Conservation (phyloP, 2,329 filamentous ascomycete species). For the Botrytis medusae region DNA sequence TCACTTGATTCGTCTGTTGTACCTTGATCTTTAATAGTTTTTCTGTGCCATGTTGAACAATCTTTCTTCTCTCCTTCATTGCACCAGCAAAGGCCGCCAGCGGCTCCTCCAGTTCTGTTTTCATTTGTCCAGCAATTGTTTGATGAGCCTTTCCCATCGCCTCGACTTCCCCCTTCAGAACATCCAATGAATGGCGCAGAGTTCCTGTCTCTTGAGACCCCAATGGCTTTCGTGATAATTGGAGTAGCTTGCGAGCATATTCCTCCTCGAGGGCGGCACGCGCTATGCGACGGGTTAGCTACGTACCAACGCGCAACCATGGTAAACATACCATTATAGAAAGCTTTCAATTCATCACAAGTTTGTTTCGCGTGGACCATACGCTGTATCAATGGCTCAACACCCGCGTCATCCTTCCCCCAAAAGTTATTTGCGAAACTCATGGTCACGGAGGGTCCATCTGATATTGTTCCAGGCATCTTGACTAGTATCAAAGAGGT, state of each 20-base stretch:
- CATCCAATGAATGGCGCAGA: constrained; percentile 80
- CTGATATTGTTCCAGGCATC: constrained; percentile 39
- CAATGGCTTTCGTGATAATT: constrained; percentile 81
- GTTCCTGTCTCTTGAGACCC: constrained; percentile 86
- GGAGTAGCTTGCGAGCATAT: constrained; percentile 85
- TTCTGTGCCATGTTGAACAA: constrained; percentile 90
- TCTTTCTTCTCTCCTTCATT: constrained; percentile 96
- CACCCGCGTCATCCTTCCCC: constrained; percentile 98
- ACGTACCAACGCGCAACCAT: not conserved
- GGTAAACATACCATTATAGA: constrained; percentile 71
- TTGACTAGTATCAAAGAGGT: constrained; percentile 23
- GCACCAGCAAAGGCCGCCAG: constrained; percentile 87
- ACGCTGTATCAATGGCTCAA: constrained; percentile 84
- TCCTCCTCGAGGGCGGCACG: constrained; percentile 95
- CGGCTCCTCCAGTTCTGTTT: constrained; percentile 91
- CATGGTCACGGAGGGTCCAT: constrained; percentile 41
- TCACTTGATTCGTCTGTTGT: constrained; percentile 85
- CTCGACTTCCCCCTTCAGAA: constrained; percentile 84
- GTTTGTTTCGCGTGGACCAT: constrained; percentile 95
- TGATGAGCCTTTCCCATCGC: constrained; percentile 93
- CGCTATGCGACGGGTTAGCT: constrained; percentile 49
- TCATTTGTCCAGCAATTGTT: constrained; percentile 90
- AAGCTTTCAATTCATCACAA: constrained; percentile 87
- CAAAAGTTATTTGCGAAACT: constrained; percentile 96
- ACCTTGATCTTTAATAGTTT: constrained; percentile 91